phyloP scores from a whole-genome alignment of 1,284 basidiomycete genomes.

The Wolfiporia cocos region DNA sequence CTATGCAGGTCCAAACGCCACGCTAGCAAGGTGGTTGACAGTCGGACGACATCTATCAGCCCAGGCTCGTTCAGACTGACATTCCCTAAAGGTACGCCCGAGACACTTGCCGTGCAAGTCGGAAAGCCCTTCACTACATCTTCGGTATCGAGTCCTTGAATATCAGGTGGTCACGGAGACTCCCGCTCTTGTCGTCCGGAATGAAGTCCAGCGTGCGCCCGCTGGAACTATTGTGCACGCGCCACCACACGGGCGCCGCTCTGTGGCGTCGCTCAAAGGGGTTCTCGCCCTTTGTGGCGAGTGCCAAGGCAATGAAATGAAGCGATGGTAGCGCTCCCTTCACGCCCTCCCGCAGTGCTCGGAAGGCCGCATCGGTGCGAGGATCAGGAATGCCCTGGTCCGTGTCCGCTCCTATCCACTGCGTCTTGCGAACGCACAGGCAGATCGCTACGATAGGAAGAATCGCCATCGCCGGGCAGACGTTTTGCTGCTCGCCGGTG shows the following conservation, averaged over 20 bases:
- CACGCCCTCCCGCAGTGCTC: not conserved
- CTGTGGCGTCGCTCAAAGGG: constrained; percentile 1
- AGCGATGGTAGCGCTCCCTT: constrained; percentile 1
- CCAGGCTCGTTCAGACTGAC: too few species aligned
- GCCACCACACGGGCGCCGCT: constrained; percentile 6
- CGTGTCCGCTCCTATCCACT: not conserved
- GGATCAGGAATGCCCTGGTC: not conserved
- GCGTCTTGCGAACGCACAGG: constrained; percentile 5
- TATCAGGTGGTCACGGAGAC: constrained; percentile 1
- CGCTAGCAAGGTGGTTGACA: too few species aligned
- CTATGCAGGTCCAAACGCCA: too few species aligned
- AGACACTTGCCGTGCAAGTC: not conserved
- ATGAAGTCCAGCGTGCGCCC: not conserved
- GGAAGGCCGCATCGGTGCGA: not conserved
- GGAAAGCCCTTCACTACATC: not conserved
- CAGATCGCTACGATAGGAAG: constrained; percentile 1
- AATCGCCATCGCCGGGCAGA: constrained; percentile 2
- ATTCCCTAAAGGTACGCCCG: too few species aligned
- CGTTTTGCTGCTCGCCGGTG: not conserved
- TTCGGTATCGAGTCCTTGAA: too few species aligned
- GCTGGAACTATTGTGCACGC: not conserved
- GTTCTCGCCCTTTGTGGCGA: constrained; percentile 5
- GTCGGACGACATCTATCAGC: too few species aligned
- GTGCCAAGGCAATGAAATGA: constrained; percentile 2
- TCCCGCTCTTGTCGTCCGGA: not conserved